Conservation (phyloP, 257 asterid genomes). For the Gentiana macrophylla region DNA sequence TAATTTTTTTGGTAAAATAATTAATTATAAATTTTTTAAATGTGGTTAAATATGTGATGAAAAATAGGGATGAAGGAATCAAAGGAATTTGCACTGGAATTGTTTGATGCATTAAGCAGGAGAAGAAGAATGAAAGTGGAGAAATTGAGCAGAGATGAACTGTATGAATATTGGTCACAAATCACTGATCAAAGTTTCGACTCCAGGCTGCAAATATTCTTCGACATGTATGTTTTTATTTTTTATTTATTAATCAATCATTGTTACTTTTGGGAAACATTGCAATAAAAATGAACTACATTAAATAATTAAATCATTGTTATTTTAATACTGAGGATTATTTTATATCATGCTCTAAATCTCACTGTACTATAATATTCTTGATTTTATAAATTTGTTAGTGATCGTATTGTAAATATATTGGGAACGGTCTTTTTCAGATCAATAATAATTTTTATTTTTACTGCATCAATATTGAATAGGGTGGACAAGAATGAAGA, state of each 20-base stretch:
- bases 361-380: too few relatives aligned
- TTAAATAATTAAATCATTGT: too few relatives aligned
- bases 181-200: constrained; percentile 94
- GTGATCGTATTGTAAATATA: too few relatives aligned
- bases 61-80: constrained; percentile 80
- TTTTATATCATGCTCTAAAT: too few relatives aligned
- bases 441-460: neutral
- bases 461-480: neutral
- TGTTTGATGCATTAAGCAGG: constrained; percentile 83
- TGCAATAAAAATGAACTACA: too few relatives aligned
- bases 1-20: too few relatives aligned
- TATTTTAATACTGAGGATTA: too few relatives aligned
- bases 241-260: constrained; percentile 1
- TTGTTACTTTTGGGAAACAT: too few relatives aligned
- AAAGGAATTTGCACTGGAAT: constrained; percentile 73
- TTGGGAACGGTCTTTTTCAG: constrained; percentile 1
- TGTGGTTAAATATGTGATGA: neutral
- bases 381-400: too few relatives aligned
- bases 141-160: constrained; percentile 70
- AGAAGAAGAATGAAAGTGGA: constrained; percentile 73
- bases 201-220: constrained; percentile 92
- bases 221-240: constrained; percentile 67
- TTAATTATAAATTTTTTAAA: too few relatives aligned
- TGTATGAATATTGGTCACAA: constrained; percentile 85
- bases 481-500: constrained; percentile 99